Evolutionary conservation across 306 rosid species (phyloP).

Genomic region (Cicer chorassanicum): DNA sequence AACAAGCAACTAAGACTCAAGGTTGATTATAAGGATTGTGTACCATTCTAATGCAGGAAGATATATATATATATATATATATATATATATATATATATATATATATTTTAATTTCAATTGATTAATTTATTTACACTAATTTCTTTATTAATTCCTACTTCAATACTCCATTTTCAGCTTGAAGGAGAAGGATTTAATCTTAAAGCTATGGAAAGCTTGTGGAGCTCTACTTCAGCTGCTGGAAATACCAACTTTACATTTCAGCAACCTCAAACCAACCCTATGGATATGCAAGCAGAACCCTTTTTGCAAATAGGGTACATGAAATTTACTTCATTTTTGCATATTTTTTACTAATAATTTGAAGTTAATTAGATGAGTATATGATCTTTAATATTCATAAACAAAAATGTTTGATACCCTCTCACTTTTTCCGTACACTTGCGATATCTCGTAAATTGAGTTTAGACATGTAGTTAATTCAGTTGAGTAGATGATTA

Average conservation of each 20-base stretch:
- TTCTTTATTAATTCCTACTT: background rate
- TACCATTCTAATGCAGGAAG: constrained; percentile 7
- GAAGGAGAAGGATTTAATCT: constrained; percentile 71
- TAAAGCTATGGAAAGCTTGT: constrained; percentile 64
- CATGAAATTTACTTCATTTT: background rate
- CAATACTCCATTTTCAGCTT: constrained; percentile 54
- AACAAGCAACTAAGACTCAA: constrained; percentile 76
- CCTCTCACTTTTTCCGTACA: no score
- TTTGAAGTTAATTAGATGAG: background rate
- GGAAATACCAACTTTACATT: constrained; percentile 58
- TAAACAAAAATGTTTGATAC: background rate
- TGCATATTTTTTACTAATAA: background rate
- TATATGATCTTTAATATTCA: background rate
- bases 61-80: background rate
- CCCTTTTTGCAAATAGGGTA: constrained; percentile 89
- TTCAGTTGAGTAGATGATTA: no score
- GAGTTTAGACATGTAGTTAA: no score
- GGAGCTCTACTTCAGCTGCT: constrained; percentile 60
- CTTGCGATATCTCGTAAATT: no score
- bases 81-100: background rate
- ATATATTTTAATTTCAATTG: background rate
- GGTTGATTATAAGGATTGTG: constrained; percentile 54
- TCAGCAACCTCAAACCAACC: constrained; percentile 62
- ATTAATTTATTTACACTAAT: background rate
- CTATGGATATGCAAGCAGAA: constrained; percentile 63